Evolutionary conservation across 192 early-diverging fungal genomes (phyloP).

Genomic region (Gryganskiella cystojenkinii): DNA sequence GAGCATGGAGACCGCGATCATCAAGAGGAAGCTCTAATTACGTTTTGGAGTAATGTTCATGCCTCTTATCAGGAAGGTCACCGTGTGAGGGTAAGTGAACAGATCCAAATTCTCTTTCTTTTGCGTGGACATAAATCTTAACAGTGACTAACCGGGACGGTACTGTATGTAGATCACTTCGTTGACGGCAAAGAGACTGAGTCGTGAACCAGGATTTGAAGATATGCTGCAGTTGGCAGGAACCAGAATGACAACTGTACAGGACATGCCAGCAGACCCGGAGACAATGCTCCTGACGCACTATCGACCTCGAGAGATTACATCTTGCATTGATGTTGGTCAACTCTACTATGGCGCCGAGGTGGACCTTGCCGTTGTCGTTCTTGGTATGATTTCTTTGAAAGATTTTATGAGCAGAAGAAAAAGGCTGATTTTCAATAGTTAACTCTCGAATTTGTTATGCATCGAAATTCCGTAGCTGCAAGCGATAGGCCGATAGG

Average conservation of each 20-base stretch:
- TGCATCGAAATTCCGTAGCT: slow-evolving; percentile 1
- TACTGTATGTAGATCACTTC: slow-evolving; percentile 26
- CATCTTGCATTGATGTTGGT: slow-evolving; percentile 17
- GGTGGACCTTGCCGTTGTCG: slow-evolving; percentile 29
- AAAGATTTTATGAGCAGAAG: too few relatives aligned
- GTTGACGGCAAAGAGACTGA: slow-evolving; percentile 28
- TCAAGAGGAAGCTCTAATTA: slow-evolving; percentile 30
- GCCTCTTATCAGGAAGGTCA: slow-evolving; percentile 25
- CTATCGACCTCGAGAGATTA: slow-evolving; percentile 34
- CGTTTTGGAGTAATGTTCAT: slow-evolving; percentile 37
- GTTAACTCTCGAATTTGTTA: not conserved
- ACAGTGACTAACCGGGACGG: too few relatives aligned
- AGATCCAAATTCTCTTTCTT: too few relatives aligned
- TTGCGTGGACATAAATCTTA: too few relatives aligned
- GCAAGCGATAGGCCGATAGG: not conserved
- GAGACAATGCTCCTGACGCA: slow-evolving; percentile 26
- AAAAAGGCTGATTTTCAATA: too few relatives aligned
- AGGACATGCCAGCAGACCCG: slow-evolving; percentile 21
- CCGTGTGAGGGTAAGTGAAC: slow-evolving; percentile 26
- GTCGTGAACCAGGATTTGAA: slow-evolving; percentile 32
- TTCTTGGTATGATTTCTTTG: slow-evolving; percentile 33
- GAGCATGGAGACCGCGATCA: not conserved
- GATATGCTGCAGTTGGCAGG: slow-evolving; percentile 24
- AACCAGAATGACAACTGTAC: slow-evolving; percentile 20
- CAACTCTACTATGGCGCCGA: slow-evolving; percentile 30